A percentile compares a stretch with the other conserved stretches of the same genome.
These are phyloP conservation scores for Pyrus pyrifolia DNA, from an alignment of 306 rosid genomes.

Conservation along the genomic window DNA sequence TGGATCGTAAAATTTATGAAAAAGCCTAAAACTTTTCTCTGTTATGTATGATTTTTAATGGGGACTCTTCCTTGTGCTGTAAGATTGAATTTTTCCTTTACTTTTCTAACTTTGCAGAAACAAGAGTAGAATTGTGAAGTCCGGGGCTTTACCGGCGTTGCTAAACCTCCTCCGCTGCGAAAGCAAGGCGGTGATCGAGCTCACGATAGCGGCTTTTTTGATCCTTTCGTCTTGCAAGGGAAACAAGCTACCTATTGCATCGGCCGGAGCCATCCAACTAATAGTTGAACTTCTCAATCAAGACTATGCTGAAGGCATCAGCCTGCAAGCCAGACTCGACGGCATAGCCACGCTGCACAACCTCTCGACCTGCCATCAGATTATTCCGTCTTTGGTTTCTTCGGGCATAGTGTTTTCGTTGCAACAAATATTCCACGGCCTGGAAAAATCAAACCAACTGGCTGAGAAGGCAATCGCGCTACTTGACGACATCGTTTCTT, in stretches of 20 bases:
- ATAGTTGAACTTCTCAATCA: constrained; percentile 33
- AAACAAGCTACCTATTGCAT: constrained; percentile 54
- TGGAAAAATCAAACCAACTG: constrained; percentile 40
- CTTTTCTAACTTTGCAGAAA: constrained; percentile 31
- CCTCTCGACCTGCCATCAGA: constrained; percentile 58
- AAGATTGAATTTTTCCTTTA: background rate
- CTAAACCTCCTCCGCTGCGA: constrained; percentile 50
- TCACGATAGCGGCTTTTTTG: constrained; percentile 49
- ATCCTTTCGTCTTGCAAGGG: constrained; percentile 69
- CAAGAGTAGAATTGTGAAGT: constrained; percentile 57
- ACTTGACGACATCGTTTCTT: constrained; percentile 49
- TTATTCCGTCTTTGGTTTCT: constrained; percentile 40
- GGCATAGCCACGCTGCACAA: constrained; percentile 63
- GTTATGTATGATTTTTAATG: no score
- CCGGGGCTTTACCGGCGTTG: constrained; percentile 51
- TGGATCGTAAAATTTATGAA: no score
- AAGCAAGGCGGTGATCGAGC: constrained; percentile 33
- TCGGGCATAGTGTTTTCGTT: constrained; percentile 39
- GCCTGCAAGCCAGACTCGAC: constrained; percentile 54
- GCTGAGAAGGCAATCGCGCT: constrained; percentile 53
- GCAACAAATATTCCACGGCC: constrained; percentile 36
- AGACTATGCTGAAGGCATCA: background rate
- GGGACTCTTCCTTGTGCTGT: no score
- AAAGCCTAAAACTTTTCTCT: no score
- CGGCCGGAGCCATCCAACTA: constrained; percentile 48